phyloP scores from a whole-genome alignment of 2,329 filamentous ascomycete genomes.

The Epichloe glyceriae region DNA sequence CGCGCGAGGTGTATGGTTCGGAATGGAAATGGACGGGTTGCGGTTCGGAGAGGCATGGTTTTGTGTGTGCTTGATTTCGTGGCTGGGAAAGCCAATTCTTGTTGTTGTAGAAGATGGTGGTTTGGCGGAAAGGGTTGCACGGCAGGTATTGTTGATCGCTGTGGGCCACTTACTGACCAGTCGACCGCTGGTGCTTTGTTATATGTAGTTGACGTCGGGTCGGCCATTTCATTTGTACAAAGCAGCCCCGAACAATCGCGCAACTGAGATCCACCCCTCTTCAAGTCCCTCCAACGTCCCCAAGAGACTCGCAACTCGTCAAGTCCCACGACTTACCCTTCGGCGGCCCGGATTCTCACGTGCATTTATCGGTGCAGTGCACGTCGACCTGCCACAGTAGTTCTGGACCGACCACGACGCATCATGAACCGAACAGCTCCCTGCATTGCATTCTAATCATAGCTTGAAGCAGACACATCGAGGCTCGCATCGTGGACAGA shows the following conservation, averaged over 20 bases:
- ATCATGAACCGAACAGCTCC: slow-evolving; percentile 11
- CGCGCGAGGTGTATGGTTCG: neutral
- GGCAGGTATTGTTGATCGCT: too few species aligned
- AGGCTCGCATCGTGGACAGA: neutral
- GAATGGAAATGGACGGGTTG: neutral
- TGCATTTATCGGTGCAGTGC: neutral
- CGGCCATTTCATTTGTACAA: too few species aligned
- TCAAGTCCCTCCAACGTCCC: neutral
- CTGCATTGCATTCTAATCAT: slow-evolving; percentile 11
- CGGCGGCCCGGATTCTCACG: neutral
- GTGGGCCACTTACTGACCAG: too few species aligned
- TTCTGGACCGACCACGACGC: slow-evolving; percentile 5
- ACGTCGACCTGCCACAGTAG: neutral
- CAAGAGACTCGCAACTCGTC: neutral
- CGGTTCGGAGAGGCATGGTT: slow-evolving; percentile 1
- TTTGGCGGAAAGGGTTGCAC: neutral
- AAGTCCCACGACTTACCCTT: neutral
- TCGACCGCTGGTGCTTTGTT: too few species aligned
- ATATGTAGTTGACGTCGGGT: too few species aligned
- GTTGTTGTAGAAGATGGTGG: neutral
- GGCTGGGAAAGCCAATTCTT: neutral
- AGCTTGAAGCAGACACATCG: slow-evolving; percentile 3
- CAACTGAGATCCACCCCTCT: neutral
- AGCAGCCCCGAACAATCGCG: neutral
- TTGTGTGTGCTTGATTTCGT: neutral